Evolutionary conservation across 768 basidiomycete genomes (phyloP).

Genomic region (Suillus lakei): DNA sequence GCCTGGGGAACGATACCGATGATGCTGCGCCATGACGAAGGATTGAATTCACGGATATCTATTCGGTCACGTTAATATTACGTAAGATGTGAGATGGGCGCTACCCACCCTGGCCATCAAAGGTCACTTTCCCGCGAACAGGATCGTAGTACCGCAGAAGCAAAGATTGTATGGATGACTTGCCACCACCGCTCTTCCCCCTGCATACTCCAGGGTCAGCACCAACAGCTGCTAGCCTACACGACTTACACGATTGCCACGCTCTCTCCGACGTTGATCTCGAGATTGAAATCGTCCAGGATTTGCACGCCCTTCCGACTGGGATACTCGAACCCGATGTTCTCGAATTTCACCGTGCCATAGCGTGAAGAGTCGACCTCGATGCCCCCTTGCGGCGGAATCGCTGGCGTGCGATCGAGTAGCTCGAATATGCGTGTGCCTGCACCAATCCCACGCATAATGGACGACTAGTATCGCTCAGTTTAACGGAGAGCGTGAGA

Average conservation of each 20-base stretch:
- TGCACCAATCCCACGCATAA: constrained; percentile 97
- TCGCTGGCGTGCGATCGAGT: constrained; percentile 77
- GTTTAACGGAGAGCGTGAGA: background rate
- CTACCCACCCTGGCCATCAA: constrained; percentile 77
- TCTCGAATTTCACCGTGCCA: constrained; percentile 80
- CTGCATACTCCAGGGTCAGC: constrained; percentile 42
- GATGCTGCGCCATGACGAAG: constrained; percentile 83
- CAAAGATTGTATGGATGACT: constrained; percentile 89
- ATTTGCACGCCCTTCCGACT: constrained; percentile 82
- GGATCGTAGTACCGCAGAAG: constrained; percentile 91
- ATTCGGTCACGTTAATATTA: constrained; percentile 10
- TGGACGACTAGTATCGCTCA: constrained; percentile 62
- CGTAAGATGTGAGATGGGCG: background rate
- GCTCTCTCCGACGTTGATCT: constrained; percentile 83
- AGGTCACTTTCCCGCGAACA: constrained; percentile 78
- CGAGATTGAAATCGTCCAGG: constrained; percentile 80
- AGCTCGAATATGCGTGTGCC: constrained; percentile 94
- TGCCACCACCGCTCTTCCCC: constrained; percentile 92
- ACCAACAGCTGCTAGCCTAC: constrained; percentile 6
- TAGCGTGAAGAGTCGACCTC: constrained; percentile 58
- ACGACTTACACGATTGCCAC: constrained; percentile 88
- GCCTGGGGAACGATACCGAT: constrained; percentile 95
- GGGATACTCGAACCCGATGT: constrained; percentile 89
- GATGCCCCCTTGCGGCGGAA: constrained; percentile 67
- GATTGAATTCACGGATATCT: constrained; percentile 89